phyloP scores from a whole-genome alignment of 1,284 basidiomycete genomes.

The Irpex sp. region DNA sequence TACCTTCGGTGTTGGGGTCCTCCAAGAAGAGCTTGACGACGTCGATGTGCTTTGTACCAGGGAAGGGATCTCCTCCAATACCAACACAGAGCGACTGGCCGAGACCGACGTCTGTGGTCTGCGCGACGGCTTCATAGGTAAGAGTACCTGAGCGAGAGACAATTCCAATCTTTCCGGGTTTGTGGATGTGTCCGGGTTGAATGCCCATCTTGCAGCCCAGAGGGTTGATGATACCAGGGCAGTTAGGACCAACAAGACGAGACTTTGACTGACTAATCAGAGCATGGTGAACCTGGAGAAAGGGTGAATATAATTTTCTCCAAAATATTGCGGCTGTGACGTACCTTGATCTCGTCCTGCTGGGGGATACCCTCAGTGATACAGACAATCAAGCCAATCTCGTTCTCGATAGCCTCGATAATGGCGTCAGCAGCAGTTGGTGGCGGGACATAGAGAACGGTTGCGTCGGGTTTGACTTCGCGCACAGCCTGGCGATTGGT shows the following conservation, averaged over 20 bases:
- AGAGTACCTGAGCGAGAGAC: conserved; percentile 96
- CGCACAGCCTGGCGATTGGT: conserved; percentile 64
- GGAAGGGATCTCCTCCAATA: conserved; percentile 99
- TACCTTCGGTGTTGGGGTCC: conserved; percentile 89
- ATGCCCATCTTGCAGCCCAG: conserved; percentile 99
- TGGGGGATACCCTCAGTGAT: conserved; percentile 98
- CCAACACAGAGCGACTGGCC: conserved; percentile 97
- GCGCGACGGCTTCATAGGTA: conserved; percentile 90
- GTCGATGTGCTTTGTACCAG: conserved; percentile 93
- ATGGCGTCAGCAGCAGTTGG: conserved; percentile 92
- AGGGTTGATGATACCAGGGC: conserved; percentile 97
- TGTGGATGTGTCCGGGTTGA: conserved; percentile 98
- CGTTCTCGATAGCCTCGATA: conserved; percentile 96
- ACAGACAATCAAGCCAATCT: conserved; percentile 94
- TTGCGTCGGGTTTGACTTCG: conserved; percentile 84
- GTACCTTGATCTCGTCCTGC: conserved; percentile 86
- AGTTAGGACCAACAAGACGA: conserved; percentile 95
- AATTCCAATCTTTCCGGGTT: conserved; percentile 92
- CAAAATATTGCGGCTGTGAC: conserved; percentile 18
- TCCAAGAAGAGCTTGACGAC: conserved; percentile 96
- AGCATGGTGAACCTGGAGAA: conserved; percentile 80
- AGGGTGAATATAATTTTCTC: background rate
- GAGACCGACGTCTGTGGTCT: conserved; percentile 94
- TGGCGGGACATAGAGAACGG: conserved; percentile 94
- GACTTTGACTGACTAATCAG: conserved; percentile 93